A percentile compares a stretch with the other conserved stretches of the same genome.
These are phyloP conservation scores for Rhizophora apiculata DNA, from an alignment of 345 rosid species.

Conservation along the genomic window DNA sequence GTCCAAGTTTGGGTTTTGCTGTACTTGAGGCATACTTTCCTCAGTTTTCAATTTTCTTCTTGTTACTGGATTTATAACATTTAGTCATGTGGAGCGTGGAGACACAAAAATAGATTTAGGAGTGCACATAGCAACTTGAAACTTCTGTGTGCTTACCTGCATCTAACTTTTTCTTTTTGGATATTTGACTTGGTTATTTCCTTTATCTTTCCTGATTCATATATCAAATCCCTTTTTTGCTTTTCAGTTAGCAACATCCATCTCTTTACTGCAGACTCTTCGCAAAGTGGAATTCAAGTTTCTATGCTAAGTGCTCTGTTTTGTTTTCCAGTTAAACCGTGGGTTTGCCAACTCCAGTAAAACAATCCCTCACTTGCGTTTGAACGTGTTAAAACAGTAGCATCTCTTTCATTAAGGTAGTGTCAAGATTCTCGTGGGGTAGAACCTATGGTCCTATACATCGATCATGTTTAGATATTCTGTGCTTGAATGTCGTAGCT, in stretches of 20 bases:
- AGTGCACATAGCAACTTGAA: neutral
- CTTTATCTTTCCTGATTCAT: neutral
- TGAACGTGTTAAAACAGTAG: neutral
- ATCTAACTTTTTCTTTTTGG: neutral
- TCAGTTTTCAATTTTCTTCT: neutral
- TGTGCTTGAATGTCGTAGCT: too few relatives aligned
- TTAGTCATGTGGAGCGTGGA: neutral
- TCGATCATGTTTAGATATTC: too few relatives aligned
- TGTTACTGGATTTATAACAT: neutral
- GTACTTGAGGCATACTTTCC: neutral
- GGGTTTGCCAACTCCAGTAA: neutral
- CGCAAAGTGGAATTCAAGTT: neutral
- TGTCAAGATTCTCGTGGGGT: neutral
- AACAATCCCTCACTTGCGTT: neutral
- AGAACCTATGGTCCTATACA: too few relatives aligned
- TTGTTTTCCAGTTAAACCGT: neutral
- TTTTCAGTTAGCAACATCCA: constrained; percentile 3
- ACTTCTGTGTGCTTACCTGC: neutral
- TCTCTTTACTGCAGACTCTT: neutral
- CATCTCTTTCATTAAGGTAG: neutral
- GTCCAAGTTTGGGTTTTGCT: neutral
- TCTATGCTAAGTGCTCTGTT: constrained; percentile 1
- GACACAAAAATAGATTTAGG: neutral
- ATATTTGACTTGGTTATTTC: neutral
- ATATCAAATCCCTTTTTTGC: neutral